A percentile compares a stretch with the other conserved stretches of the same genome.
phyloP scores from a whole-genome alignment of 257 asterid genomes.

The Eucommia ulmoides region DNA sequence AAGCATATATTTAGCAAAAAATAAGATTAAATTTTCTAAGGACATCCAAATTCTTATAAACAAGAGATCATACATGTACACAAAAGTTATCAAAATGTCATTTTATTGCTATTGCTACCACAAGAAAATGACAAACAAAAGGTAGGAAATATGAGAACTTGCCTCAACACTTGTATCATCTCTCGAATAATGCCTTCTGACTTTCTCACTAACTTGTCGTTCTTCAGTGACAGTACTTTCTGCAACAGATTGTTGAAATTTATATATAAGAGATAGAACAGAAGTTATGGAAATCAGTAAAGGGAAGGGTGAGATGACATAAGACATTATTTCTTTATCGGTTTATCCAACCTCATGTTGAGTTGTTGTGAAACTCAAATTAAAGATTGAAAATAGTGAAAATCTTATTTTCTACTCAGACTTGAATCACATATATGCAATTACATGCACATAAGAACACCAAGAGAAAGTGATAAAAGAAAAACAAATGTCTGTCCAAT shows the following conservation, averaged over 20 bases:
- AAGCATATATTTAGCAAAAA: background rate
- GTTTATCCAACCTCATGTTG: conserved; percentile 2
- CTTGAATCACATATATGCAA: background rate
- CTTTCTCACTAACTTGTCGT: conserved; percentile 15
- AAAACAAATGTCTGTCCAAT: too few relatives aligned
- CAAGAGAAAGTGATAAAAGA: too few relatives aligned
- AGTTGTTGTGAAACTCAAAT: too few relatives aligned
- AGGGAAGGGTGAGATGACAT: background rate
- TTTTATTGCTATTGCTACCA: background rate
- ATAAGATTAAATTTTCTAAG: background rate
- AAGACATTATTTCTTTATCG: background rate
- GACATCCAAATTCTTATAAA: background rate
- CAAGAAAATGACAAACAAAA: background rate
- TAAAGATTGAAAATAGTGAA: too few relatives aligned
- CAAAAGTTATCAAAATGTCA: background rate
- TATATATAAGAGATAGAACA: background rate
- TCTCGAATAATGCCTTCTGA: conserved; percentile 20
- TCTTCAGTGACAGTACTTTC: conserved; percentile 50
- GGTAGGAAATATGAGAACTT: background rate
- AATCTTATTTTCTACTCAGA: background rate
- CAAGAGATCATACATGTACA: background rate
- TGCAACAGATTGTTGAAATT: conserved; percentile 21
- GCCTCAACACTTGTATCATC: conserved; percentile 28
- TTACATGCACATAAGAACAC: background rate
- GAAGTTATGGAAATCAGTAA: background rate